Evolutionary conservation across 768 basidiomycete species (phyloP).

Genomic region (Russula foetens): DNA sequence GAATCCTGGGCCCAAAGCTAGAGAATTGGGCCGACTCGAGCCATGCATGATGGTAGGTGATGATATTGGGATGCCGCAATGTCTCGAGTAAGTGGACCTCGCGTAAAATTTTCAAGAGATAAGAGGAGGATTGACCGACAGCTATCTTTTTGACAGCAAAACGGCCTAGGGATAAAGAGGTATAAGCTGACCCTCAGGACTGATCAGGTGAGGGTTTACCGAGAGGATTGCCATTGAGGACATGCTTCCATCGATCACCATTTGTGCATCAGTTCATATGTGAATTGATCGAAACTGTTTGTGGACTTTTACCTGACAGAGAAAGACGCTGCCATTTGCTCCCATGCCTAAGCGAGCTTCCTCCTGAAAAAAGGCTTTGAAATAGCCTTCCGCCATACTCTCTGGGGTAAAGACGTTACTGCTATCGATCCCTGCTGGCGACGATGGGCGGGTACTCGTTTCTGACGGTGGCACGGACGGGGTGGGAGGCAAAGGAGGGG

Average conservation of each 20-base stretch:
- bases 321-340: constrained; percentile 83
- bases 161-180: constrained; percentile 39
- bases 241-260: constrained; percentile 42
- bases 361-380: constrained; percentile 87
- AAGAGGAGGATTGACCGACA: constrained; percentile 82
- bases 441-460: constrained; percentile 24
- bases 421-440: background rate
- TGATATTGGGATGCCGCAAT: constrained; percentile 85
- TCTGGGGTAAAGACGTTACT: constrained; percentile 48
- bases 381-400: constrained; percentile 87
- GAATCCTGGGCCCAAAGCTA: constrained; percentile 79
- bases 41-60: constrained; percentile 96
- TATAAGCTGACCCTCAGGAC: background rate
- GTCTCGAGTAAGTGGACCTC: constrained; percentile 85
- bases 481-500: constrained; percentile 30
- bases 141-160: constrained; percentile 98
- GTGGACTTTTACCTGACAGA: constrained; percentile 74
- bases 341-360: constrained; percentile 90
- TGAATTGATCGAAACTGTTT: background rate
- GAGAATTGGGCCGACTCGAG: constrained; percentile 83
- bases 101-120: constrained; percentile 71
- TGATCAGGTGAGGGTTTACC: constrained; percentile 36
- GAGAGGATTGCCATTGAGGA: constrained; percentile 79
- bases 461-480: constrained; percentile 21
- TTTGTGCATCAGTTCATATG: background rate